Evolutionary conservation across 2,329 filamentous ascomycete genomes (phyloP).

Genomic region (Bertia moriformis): DNA sequence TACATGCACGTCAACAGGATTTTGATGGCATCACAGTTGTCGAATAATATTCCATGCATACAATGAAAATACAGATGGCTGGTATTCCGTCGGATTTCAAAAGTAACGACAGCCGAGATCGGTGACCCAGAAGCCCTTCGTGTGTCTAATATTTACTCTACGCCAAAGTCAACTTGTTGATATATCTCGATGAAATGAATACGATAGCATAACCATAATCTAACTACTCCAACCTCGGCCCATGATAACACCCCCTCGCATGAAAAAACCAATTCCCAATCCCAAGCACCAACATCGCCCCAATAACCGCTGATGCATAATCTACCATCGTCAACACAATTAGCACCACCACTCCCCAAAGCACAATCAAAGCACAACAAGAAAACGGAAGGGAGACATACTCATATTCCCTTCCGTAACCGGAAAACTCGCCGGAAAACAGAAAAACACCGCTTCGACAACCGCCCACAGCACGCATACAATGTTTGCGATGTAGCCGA

Average conservation of each 20-base stretch:
- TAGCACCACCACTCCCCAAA: not conserved
- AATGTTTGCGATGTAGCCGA: not conserved
- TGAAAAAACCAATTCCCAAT: constrained; percentile 3
- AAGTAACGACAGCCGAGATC: too few relatives aligned
- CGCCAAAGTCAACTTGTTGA: too few relatives aligned
- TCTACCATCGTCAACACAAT: not conserved
- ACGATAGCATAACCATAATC: not conserved
- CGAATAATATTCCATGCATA: too few relatives aligned
- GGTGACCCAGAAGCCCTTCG: too few relatives aligned
- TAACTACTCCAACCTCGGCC: constrained; percentile 1
- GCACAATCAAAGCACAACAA: not conserved
- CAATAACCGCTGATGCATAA: constrained; percentile 2
- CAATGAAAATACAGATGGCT: too few relatives aligned
- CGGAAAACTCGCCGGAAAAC: not conserved
- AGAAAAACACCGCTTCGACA: not conserved
- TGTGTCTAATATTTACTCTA: too few relatives aligned
- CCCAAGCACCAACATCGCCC: not conserved
- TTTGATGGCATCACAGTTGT: too few relatives aligned
- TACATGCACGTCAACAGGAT: too few relatives aligned
- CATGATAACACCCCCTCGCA: constrained; percentile 2
- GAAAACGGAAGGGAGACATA: constrained; percentile 2
- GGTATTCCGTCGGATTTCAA: too few relatives aligned
- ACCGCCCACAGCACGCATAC: not conserved
- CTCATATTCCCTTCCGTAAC: constrained; percentile 2
- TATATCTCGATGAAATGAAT: too few relatives aligned